Conservation (phyloP, 352 stramenopile species). For the Phytophthora pseudosyringae region DNA sequence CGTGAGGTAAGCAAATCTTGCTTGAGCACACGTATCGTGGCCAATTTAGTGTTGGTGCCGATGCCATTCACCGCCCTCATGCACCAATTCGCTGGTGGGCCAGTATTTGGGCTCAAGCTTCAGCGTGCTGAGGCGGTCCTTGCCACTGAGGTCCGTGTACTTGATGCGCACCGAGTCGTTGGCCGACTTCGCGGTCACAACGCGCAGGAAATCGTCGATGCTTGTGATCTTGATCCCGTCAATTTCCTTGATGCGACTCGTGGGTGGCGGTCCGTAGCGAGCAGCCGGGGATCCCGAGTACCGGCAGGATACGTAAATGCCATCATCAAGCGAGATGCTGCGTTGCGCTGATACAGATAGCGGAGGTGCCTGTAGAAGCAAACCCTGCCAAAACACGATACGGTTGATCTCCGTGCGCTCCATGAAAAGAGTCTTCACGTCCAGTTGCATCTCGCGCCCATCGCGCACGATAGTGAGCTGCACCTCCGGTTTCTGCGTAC, state of each 20-base stretch:
- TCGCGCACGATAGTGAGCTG: slow-evolving; percentile 89
- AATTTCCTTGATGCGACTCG: slow-evolving; percentile 91
- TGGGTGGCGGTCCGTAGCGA: slow-evolving; percentile 88
- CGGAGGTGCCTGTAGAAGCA: slow-evolving; percentile 89
- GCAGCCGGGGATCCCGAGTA: slow-evolving; percentile 89
- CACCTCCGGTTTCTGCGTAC: slow-evolving; percentile 79
- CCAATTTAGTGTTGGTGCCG: slow-evolving; percentile 51
- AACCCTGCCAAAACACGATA: slow-evolving; percentile 92
- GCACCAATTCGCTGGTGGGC: slow-evolving; percentile 87
- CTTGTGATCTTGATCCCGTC: slow-evolving; percentile 87
- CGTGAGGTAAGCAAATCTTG: neutral
- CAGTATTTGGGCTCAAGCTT: slow-evolving; percentile 92
- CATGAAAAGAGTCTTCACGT: slow-evolving; percentile 83
- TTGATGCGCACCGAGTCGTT: slow-evolving; percentile 89
- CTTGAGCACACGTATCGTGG: neutral
- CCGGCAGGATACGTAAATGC: slow-evolving; percentile 88
- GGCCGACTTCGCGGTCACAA: slow-evolving; percentile 63
- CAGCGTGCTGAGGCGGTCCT: slow-evolving; percentile 86
- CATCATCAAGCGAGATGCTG: slow-evolving; percentile 82
- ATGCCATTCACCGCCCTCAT: slow-evolving; percentile 82
- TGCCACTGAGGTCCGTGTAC: slow-evolving; percentile 89
- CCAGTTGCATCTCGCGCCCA: slow-evolving; percentile 66
- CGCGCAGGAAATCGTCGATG: slow-evolving; percentile 90
- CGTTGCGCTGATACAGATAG: slow-evolving; percentile 87
- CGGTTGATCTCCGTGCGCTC: slow-evolving; percentile 90